Percentiles rank a stretch among this genome's conserved stretches.
phyloP scores from a whole-genome alignment of 2,329 filamentous ascomycete genomes.

The Curvularia sp. region DNA sequence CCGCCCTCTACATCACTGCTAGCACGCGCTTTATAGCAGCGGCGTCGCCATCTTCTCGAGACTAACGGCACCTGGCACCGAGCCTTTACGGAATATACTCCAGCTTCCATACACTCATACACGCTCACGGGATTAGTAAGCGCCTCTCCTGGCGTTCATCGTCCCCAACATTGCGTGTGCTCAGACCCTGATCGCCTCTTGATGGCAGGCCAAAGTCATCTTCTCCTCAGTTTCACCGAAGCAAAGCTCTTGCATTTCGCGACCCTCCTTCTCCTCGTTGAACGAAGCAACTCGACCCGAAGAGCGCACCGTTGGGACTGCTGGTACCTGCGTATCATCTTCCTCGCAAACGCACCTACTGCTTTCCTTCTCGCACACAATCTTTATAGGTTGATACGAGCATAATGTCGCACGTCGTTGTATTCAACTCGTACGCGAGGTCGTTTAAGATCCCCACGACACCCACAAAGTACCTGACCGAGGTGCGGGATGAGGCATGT shows the following conservation, averaged over 20 bases:
- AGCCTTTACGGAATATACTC: not conserved
- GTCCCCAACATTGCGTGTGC: constrained; percentile 16
- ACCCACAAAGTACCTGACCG: constrained; percentile 79
- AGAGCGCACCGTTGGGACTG: constrained; percentile 36
- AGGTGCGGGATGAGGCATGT: constrained; percentile 88
- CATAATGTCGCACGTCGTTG: constrained; percentile 89
- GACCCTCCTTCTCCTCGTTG: constrained; percentile 38
- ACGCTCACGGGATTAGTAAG: constrained; percentile 22
- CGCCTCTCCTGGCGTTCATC: constrained; percentile 24
- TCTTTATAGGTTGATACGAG: constrained; percentile 36
- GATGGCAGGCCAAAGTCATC: constrained; percentile 44
- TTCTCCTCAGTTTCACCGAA: constrained; percentile 44
- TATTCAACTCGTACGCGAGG: constrained; percentile 80
- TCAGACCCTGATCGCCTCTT: constrained; percentile 29
- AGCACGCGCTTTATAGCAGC: not conserved
- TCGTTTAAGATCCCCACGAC: constrained; percentile 83
- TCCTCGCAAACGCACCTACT: constrained; percentile 38
- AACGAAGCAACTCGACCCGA: constrained; percentile 37
- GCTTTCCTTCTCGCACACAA: constrained; percentile 35
- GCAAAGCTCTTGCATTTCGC: constrained; percentile 42
- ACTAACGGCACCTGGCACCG: not conserved
- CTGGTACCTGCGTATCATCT: constrained; percentile 36
- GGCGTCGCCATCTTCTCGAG: not conserved
- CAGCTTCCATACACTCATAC: not conserved
- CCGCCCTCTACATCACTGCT: not conserved